Percentiles rank a stretch among this genome's conserved stretches.
Conservation (phyloP, 345 rosid genomes). For the Eucalyptus coolabah region DNA sequence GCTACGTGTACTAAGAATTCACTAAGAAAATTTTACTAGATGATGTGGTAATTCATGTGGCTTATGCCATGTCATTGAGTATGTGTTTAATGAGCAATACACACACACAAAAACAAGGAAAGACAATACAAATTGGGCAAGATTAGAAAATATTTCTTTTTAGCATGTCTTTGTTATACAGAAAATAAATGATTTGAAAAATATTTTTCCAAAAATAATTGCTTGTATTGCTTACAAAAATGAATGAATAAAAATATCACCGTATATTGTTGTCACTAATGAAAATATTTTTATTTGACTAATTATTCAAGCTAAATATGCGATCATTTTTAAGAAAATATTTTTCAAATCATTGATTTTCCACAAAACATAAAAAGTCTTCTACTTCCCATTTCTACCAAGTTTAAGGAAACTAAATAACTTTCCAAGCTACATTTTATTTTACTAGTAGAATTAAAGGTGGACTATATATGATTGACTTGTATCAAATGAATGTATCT, state of each 20-base stretch:
- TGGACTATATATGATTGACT: not conserved
- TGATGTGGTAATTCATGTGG: not conserved
- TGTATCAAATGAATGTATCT: not conserved
- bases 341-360: too few species aligned
- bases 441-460: not conserved
- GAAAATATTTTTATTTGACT: too few species aligned
- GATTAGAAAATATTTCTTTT: not conserved
- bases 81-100: not conserved
- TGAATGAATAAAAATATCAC: too few species aligned
- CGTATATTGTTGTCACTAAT: rapidly evolving
- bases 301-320: rapidly evolving
- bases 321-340: too few species aligned
- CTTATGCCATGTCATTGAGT: not conserved
- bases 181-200: too few species aligned
- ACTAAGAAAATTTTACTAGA: not conserved
- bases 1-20: not conserved
- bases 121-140: not conserved
- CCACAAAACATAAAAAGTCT: rapidly evolving
- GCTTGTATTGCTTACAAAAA: too few species aligned
- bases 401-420: not conserved
- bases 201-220: too few species aligned
- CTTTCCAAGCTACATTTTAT: not conserved
- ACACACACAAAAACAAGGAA: not conserved
- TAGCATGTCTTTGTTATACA: too few species aligned
- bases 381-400: not conserved